Evolutionary conservation across 163 green algal genomes (phyloP).

Genomic region (Coccomyxa subellipsoidea): DNA sequence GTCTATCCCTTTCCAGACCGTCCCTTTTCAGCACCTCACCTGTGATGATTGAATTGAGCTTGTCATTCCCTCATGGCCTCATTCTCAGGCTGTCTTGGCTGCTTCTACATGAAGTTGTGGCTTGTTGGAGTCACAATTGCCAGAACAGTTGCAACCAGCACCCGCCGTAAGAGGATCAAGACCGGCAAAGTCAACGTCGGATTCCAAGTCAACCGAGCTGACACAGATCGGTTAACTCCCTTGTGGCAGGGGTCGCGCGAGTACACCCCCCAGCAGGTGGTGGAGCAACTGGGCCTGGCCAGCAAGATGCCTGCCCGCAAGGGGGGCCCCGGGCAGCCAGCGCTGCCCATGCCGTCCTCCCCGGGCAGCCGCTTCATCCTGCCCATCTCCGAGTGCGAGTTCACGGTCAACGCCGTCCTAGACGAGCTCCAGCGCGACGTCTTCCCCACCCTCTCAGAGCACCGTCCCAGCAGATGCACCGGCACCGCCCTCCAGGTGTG

Average conservation of each 20-base stretch:
- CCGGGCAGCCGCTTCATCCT: slow-evolving; percentile 75
- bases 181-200: no score
- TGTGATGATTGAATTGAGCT: no score
- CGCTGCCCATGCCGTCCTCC: slow-evolving; percentile 14
- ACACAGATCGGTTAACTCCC: neutral
- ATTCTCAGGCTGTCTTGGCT: no score
- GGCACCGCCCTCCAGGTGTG: slow-evolving; percentile 87
- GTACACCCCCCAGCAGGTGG: slow-evolving; percentile 39
- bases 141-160: no score
- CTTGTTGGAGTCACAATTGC: no score
- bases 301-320: slow-evolving; percentile 11
- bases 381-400: slow-evolving; percentile 87
- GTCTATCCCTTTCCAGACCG: no score
- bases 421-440: slow-evolving; percentile 89
- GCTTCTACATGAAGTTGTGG: no score
- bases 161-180: no score
- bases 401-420: slow-evolving; percentile 81
- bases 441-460: slow-evolving; percentile 73
- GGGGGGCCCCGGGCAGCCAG: slow-evolving; percentile 13
- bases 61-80: no score
- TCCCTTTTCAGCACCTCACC: no score
- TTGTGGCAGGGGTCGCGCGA: slow-evolving; percentile 36
- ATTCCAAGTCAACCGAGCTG: no score
- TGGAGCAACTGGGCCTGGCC: slow-evolving; percentile 82
- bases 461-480: slow-evolving; percentile 82